A percentile compares a stretch with the other conserved stretches of the same genome.
Evolutionary conservation across 2,329 filamentous ascomycete genomes (phyloP).

Genomic region (Penicillium sp.): DNA sequence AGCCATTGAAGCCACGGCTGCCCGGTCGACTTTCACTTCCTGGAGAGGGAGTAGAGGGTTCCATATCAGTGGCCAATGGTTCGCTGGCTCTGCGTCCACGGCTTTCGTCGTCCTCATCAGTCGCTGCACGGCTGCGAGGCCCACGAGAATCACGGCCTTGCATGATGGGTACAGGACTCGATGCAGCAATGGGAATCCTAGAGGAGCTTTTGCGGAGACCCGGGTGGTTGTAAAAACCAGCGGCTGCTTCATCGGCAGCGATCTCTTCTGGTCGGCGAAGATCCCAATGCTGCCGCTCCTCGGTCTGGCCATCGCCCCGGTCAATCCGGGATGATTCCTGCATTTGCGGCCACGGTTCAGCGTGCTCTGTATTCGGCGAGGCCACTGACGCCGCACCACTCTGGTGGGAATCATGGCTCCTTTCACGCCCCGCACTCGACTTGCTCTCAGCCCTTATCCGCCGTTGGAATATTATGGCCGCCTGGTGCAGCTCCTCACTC

Average conservation of each 20-base stretch:
- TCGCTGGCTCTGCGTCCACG: constrained; percentile 64
- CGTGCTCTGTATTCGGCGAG: constrained; percentile 29
- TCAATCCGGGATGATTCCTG: constrained; percentile 41
- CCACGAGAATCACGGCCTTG: constrained; percentile 71
- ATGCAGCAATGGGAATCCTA: constrained; percentile 81
- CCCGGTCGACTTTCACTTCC: constrained; percentile 32
- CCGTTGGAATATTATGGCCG: constrained; percentile 45
- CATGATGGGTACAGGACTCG: constrained; percentile 75
- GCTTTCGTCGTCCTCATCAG: constrained; percentile 61
- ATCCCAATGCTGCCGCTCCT: constrained; percentile 63
- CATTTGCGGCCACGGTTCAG: constrained; percentile 36
- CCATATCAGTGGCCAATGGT: constrained; percentile 29
- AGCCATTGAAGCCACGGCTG: constrained; percentile 32
- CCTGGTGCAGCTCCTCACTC: constrained; percentile 52
- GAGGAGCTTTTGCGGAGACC: constrained; percentile 65
- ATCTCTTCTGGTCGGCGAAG: constrained; percentile 77
- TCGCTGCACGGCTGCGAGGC: constrained; percentile 59
- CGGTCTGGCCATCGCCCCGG: constrained; percentile 38
- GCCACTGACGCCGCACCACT: constrained; percentile 25
- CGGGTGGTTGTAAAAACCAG: constrained; percentile 56
- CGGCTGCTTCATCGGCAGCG: constrained; percentile 50
- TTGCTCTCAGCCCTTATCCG: constrained; percentile 38
- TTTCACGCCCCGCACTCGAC: constrained; percentile 36
- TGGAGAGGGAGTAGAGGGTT: constrained; percentile 28
- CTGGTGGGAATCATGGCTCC: constrained; percentile 39